Percentiles rank a stretch among this genome's conserved stretches.
phyloP scores from a whole-genome alignment of 1,139 yeast species.

The Diutina catenulata region DNA sequence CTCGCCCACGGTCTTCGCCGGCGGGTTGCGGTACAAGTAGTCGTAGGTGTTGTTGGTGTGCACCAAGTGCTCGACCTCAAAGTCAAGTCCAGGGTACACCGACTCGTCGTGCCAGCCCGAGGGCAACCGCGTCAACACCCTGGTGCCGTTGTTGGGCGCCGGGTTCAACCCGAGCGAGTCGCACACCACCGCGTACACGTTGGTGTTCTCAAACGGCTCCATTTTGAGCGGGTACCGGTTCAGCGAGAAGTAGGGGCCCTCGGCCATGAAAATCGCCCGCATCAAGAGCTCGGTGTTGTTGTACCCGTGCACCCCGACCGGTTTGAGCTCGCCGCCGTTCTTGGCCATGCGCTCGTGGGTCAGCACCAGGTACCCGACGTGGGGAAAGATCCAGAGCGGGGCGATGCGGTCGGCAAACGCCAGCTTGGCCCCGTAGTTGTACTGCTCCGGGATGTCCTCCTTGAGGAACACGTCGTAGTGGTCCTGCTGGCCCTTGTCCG shows the following conservation, averaged over 20 bases:
- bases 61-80: constrained; percentile 34
- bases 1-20: constrained; percentile 8
- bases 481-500: constrained; percentile 15
- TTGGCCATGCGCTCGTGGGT: constrained; percentile 47
- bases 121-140: constrained; percentile 19
- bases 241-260: constrained; percentile 61
- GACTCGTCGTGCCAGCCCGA: constrained; percentile 42
- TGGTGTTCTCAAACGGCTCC: constrained; percentile 59
- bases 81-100: constrained; percentile 47
- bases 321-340: constrained; percentile 35
- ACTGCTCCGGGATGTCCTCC: constrained; percentile 51
- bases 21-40: constrained; percentile 22
- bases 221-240: constrained; percentile 18
- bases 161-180: constrained; percentile 50
- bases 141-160: constrained; percentile 49
- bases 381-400: constrained; percentile 77
- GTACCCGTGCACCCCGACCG: constrained; percentile 80
- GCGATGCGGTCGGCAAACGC: constrained; percentile 54
- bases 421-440: constrained; percentile 49
- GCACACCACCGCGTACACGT: constrained; percentile 66
- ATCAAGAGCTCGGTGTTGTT: constrained; percentile 64
- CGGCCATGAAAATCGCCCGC: constrained; percentile 72
- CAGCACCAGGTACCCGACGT: constrained; percentile 69
- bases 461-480: constrained; percentile 38
- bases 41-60: constrained; percentile 43